Evolutionary conservation across 345 rosid genomes (phyloP).

Genomic region (Arabidopsis suecica): DNA sequence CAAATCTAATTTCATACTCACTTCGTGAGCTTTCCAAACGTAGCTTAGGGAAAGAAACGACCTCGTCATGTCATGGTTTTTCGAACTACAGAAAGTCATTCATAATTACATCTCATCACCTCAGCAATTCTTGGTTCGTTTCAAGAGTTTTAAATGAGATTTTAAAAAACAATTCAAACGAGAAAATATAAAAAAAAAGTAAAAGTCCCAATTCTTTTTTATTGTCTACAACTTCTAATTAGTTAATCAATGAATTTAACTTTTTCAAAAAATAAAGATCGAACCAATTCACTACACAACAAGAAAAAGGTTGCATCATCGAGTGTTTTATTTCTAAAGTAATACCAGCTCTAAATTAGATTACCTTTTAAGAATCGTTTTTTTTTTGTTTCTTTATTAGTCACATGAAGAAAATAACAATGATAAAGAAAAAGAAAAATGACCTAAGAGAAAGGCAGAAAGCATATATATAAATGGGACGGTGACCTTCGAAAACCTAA

Average conservation of each 20-base stretch:
- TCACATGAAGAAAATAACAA: slow-evolving; percentile 21
- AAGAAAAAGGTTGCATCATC: slow-evolving; percentile 29
- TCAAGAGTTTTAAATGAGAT: background rate
- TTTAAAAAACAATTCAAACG: background rate
- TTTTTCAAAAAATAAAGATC: background rate
- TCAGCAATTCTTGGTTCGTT: background rate
- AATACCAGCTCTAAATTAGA: slow-evolving; percentile 27
- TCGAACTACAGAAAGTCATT: background rate
- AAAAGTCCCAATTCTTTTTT: background rate
- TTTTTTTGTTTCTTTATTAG: slow-evolving; percentile 2
- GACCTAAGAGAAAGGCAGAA: slow-evolving; percentile 21
- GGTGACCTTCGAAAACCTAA: slow-evolving; percentile 35
- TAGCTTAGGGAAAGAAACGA: background rate
- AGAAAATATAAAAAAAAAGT: background rate
- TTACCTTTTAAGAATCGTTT: slow-evolving; percentile 21
- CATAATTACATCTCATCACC: background rate
- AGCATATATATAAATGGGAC: slow-evolving; percentile 26
- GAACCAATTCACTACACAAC: slow-evolving; percentile 1
- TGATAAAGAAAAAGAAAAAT: slow-evolving; percentile 13
- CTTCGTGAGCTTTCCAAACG: background rate
- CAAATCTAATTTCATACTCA: background rate
- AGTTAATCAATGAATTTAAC: background rate
- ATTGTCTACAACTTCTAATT: background rate
- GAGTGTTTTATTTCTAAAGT: slow-evolving; percentile 14
- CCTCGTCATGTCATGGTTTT: background rate